Conservation (phyloP, 352 stramenopile species). For the Pythium rhizo-oryzae region DNA sequence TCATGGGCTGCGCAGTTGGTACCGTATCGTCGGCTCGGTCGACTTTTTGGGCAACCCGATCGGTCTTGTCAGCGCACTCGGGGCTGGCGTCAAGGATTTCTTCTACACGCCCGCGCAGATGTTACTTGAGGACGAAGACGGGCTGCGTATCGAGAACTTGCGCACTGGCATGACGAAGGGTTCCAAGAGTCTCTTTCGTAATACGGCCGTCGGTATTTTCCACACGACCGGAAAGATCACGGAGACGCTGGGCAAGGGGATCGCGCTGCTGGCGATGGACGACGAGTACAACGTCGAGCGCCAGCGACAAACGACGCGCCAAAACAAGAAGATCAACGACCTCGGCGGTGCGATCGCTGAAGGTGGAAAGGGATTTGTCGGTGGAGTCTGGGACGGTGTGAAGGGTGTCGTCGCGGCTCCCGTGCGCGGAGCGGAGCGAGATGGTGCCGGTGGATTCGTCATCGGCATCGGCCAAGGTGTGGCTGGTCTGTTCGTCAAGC, state of each 20-base stretch:
- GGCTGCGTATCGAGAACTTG: slow-evolving; percentile 81
- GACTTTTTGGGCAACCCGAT: slow-evolving; percentile 92
- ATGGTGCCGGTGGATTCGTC: slow-evolving; percentile 80
- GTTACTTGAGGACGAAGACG: slow-evolving; percentile 90
- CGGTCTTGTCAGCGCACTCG: slow-evolving; percentile 88
- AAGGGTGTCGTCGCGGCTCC: slow-evolving; percentile 81
- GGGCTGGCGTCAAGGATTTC: slow-evolving; percentile 93
- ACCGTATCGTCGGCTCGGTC: slow-evolving; percentile 89
- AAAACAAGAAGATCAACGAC: slow-evolving; percentile 82
- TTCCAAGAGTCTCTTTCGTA: slow-evolving; percentile 85
- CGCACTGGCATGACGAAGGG: slow-evolving; percentile 89
- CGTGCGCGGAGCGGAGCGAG: slow-evolving; percentile 72
- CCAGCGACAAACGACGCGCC: slow-evolving; percentile 69
- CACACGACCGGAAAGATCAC: slow-evolving; percentile 91
- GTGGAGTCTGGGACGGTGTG: slow-evolving; percentile 82
- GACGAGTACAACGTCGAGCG: slow-evolving; percentile 87
- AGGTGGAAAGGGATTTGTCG: slow-evolving; percentile 76
- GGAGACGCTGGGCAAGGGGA: slow-evolving; percentile 86
- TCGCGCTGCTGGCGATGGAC: slow-evolving; percentile 86
- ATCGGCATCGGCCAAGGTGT: slow-evolving; percentile 86
- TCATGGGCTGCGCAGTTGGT: slow-evolving; percentile 82
- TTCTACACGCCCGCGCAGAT: slow-evolving; percentile 95
- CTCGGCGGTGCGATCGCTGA: slow-evolving; percentile 81
- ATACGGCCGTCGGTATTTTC: slow-evolving; percentile 89
- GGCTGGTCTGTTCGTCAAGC: slow-evolving; percentile 83